A percentile compares a stretch with the other conserved stretches of the same genome.
These are phyloP conservation scores for Sonneratia alba DNA, from an alignment of 345 rosid genomes.

Conservation along the genomic window DNA sequence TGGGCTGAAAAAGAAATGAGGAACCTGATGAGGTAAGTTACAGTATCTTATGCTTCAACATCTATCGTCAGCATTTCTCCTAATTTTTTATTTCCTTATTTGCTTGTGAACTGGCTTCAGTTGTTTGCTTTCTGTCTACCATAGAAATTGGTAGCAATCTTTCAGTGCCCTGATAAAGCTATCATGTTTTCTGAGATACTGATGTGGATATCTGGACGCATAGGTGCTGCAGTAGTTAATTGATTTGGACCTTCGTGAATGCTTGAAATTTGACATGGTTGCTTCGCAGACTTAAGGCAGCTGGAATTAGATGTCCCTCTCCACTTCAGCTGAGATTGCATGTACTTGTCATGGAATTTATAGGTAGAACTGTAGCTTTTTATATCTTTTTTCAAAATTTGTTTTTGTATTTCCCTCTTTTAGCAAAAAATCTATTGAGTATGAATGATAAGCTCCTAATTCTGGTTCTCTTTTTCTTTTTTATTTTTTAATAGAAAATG, in stretches of 20 bases:
- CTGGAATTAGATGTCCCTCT: slow-evolving; percentile 87
- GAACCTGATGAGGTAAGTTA: slow-evolving; percentile 70
- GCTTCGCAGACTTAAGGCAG: slow-evolving; percentile 66
- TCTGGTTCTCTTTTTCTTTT: background rate
- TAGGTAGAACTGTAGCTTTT: slow-evolving; percentile 38
- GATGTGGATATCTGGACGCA: background rate
- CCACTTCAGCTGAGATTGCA: slow-evolving; percentile 70
- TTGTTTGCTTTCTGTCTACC: background rate
- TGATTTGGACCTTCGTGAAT: background rate
- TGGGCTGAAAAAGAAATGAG: slow-evolving; percentile 99
- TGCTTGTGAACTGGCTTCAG: background rate
- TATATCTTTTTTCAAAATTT: background rate
- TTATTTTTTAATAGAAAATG: background rate
- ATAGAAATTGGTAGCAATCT: background rate
- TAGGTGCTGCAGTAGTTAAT: background rate
- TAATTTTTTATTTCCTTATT: background rate
- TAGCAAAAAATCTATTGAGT: background rate
- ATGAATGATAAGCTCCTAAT: background rate
- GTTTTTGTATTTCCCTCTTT: background rate
- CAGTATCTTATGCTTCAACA: background rate
- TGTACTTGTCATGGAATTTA: slow-evolving; percentile 97
- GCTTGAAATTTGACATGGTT: slow-evolving; percentile 1
- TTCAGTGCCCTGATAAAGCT: background rate
- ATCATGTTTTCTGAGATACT: background rate
- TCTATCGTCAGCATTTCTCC: background rate